A percentile compares a stretch with the other conserved stretches of the same genome.
These are phyloP conservation scores for Albifimbria verrucaria DNA, from an alignment of 2,329 filamentous ascomycete genomes.

Conservation along the genomic window DNA sequence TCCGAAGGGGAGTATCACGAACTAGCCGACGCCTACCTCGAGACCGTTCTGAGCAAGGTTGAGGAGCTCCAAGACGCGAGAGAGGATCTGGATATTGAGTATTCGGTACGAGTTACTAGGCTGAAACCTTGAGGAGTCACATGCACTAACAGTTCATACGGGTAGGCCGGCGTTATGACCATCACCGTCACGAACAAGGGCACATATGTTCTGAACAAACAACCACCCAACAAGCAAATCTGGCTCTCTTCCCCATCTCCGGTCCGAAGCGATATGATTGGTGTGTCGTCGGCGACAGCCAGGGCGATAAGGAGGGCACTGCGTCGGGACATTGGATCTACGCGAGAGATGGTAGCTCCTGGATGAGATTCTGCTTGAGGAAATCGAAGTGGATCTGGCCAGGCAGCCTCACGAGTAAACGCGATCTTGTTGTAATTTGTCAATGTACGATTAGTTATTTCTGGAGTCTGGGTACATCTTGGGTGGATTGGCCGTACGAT, in stretches of 20 bases:
- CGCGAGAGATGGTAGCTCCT: constrained; percentile 76
- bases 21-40: constrained; percentile 72
- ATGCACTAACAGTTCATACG: constrained; percentile 4
- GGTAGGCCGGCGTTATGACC: constrained; percentile 79
- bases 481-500: no score
- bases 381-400: constrained; percentile 68
- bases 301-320: constrained; percentile 72
- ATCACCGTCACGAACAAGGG: constrained; percentile 67
- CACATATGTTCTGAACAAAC: constrained; percentile 96
- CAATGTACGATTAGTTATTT: no score
- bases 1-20: constrained; percentile 72
- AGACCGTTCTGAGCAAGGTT: constrained; percentile 52
- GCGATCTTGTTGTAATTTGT: background rate
- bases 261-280: constrained; percentile 95
- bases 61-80: constrained; percentile 72
- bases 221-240: constrained; percentile 95
- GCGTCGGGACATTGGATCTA: constrained; percentile 81
- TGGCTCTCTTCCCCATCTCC: constrained; percentile 92
- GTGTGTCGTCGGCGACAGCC: constrained; percentile 69
- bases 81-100: constrained; percentile 84
- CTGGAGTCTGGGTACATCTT: no score
- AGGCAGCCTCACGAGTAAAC: constrained; percentile 21
- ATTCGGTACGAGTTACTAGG: constrained; percentile 77
- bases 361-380: constrained; percentile 67
- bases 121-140: no score